These are phyloP conservation scores for Pachyrhizus erosus DNA, from an alignment of 306 rosid species.

Conservation along the genomic window DNA sequence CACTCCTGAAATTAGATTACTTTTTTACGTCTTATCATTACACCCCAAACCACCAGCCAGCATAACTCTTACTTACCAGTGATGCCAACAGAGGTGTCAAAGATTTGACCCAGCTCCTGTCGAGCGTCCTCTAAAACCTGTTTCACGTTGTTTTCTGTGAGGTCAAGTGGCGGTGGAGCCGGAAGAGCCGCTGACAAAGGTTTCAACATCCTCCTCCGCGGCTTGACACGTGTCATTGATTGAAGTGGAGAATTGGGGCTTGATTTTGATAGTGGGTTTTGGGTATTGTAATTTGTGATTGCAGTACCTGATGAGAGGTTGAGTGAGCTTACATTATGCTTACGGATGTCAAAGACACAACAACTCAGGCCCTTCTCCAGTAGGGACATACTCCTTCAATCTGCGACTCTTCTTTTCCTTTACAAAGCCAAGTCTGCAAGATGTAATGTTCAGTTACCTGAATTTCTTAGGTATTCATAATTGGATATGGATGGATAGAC, in stretches of 20 bases:
- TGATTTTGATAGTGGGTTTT: neutral
- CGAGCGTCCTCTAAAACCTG: slow-evolving; percentile 77
- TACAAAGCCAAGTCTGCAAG: neutral
- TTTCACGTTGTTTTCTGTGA: slow-evolving; percentile 74
- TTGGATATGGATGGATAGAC: slow-evolving; percentile 33
- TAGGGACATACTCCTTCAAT: slow-evolving; percentile 46
- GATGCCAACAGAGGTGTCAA: slow-evolving; percentile 89
- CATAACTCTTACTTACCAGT: slow-evolving; percentile 53
- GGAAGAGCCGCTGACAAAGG: slow-evolving; percentile 56
- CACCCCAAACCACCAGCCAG: neutral
- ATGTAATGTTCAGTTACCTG: neutral
- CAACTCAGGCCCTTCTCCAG: neutral
- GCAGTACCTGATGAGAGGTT: slow-evolving; percentile 12
- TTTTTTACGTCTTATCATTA: neutral
- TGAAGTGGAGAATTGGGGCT: slow-evolving; percentile 21
- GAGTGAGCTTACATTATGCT: slow-evolving; percentile 13
- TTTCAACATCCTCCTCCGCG: slow-evolving; percentile 31
- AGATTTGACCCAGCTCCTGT: slow-evolving; percentile 71
- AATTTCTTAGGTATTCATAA: too few species aligned
- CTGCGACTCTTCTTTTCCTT: neutral
- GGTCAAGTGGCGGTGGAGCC: slow-evolving; percentile 67
- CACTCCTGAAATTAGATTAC: slow-evolving; percentile 52
- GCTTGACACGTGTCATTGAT: too few species aligned
- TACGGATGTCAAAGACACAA: slow-evolving; percentile 27
- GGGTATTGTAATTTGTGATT: neutral